Conservation (phyloP, 2,329 filamentous ascomycete species). For the Tolypocladium pustulatum region DNA sequence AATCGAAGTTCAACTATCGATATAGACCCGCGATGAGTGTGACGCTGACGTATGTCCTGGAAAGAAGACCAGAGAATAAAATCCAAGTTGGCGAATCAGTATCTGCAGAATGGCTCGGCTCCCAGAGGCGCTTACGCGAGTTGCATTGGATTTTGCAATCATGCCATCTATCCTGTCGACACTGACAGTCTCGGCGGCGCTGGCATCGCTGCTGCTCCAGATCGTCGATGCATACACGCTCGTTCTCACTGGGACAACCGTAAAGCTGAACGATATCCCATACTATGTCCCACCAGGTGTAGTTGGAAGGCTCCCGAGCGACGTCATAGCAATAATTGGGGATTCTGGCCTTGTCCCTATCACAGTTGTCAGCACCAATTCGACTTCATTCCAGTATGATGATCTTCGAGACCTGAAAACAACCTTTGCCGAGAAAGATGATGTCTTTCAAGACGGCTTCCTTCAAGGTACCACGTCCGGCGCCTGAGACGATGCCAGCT, state of each 20-base stretch:
- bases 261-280: slow-evolving; percentile 1
- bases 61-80: not conserved
- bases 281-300: slow-evolving; percentile 6
- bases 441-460: slow-evolving; percentile 7
- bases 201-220: not conserved
- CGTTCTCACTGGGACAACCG: slow-evolving; percentile 4
- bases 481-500: not conserved
- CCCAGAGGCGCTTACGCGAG: not conserved
- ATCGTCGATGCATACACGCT: not conserved
- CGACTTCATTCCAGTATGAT: not conserved
- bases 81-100: not conserved
- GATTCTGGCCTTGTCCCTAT: not conserved
- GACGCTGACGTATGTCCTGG: not conserved
- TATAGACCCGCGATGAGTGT: not conserved
- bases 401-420: not conserved
- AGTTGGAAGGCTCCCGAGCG: not conserved
- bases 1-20: not conserved
- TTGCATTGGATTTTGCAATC: not conserved
- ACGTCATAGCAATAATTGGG: not conserved
- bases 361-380: not conserved
- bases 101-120: not conserved
- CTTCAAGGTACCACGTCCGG: not conserved
- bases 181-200: not conserved
- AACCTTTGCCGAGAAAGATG: slow-evolving; percentile 1
- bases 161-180: not conserved